Percentiles rank a stretch among this genome's conserved stretches.
These are phyloP conservation scores for Aspergillus sp. DNA, from an alignment of 2,329 filamentous ascomycete species.

Conservation along the genomic window DNA sequence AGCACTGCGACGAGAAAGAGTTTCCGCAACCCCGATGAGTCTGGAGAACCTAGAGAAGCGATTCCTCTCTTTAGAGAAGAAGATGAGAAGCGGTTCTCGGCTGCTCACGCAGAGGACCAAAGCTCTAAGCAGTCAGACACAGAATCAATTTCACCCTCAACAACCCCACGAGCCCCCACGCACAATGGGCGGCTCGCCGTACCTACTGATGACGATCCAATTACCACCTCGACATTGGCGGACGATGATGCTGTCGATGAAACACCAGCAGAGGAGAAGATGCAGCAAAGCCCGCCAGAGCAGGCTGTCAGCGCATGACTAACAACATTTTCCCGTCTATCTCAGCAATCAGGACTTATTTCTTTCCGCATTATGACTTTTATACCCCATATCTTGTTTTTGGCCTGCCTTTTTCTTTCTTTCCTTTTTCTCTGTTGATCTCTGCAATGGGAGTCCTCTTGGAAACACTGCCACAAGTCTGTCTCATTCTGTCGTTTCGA, in stretches of 20 bases:
- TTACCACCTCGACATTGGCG: neutral
- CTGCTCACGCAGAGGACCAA: conserved; percentile 3
- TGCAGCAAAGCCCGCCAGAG: conserved; percentile 16
- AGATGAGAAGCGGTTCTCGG: neutral
- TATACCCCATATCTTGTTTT: conserved; percentile 8
- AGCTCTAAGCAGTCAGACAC: conserved; percentile 2
- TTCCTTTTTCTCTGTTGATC: neutral
- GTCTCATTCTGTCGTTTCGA: neutral
- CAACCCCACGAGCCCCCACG: neutral
- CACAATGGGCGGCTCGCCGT: neutral
- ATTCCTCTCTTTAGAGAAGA: neutral
- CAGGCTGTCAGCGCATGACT: conserved; percentile 25
- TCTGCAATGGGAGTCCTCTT: neutral
- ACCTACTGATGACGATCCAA: conserved; percentile 4
- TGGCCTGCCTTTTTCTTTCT: conserved; percentile 1
- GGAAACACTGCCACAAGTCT: neutral
- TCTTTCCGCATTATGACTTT: conserved; percentile 1
- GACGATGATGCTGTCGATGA: conserved; percentile 5
- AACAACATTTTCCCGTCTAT: neutral
- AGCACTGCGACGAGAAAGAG: conserved; percentile 65
- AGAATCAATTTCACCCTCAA: neutral
- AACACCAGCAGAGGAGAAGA: conserved; percentile 8
- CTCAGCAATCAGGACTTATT: neutral
- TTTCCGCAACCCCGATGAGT: conserved; percentile 18
- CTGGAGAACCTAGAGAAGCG: neutral